Percentiles rank a stretch among this genome's conserved stretches.
phyloP scores from a whole-genome alignment of 2,329 filamentous ascomycete species.

The Fusarium graminum region DNA sequence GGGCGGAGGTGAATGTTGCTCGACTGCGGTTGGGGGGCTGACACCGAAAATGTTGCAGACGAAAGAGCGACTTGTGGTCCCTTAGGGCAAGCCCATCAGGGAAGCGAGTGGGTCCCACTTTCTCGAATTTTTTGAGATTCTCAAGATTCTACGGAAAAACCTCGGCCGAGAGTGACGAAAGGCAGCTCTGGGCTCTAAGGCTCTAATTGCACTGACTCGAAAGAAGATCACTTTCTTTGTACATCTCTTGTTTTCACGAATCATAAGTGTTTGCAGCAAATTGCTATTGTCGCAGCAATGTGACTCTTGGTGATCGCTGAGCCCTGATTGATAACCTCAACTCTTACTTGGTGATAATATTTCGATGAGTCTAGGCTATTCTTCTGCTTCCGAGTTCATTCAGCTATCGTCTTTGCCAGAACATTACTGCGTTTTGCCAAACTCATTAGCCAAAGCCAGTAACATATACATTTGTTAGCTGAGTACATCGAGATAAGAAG shows the following conservation, averaged over 20 bases:
- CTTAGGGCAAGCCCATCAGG: slow-evolving; percentile 60
- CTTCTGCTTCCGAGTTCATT: background rate
- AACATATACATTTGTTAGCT: background rate
- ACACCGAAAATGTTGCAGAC: slow-evolving; percentile 51
- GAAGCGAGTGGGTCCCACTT: slow-evolving; percentile 48
- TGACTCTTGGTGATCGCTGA: background rate
- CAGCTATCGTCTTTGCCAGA: background rate
- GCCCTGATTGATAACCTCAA: background rate
- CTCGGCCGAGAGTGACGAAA: slow-evolving; percentile 69
- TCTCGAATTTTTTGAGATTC: slow-evolving; percentile 31
- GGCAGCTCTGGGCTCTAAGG: background rate
- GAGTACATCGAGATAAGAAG: slow-evolving; percentile 31
- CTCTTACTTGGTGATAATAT: background rate
- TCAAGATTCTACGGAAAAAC: slow-evolving; percentile 60
- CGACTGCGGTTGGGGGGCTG: slow-evolving; percentile 49
- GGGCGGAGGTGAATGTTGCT: slow-evolving; percentile 51
- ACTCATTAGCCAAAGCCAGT: background rate
- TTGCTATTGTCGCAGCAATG: background rate
- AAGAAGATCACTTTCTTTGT: background rate
- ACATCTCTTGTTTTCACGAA: slow-evolving; percentile 15
- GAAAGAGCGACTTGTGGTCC: slow-evolving; percentile 54
- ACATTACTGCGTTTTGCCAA: background rate
- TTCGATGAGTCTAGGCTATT: background rate
- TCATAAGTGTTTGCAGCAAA: slow-evolving; percentile 6
- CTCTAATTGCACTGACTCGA: slow-evolving; percentile 6